Base-by-base conservation (phyloP, 352 stramenopile species). In the Hyaloperonospora brassicae region DNA sequence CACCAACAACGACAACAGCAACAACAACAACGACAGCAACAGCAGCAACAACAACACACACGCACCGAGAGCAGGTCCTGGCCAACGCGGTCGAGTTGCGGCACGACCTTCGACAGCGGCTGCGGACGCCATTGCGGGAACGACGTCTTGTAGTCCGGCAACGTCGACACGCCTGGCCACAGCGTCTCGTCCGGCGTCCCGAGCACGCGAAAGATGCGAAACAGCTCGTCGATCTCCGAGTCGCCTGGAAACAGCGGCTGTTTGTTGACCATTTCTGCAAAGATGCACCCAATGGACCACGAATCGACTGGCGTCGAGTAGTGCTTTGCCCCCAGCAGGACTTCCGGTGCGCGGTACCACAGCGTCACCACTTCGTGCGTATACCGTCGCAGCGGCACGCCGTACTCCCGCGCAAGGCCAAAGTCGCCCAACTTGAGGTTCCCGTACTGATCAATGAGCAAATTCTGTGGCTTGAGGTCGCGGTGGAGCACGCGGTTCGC, bases 141-240 rank as follows among this genome's bases (percentile, higher is more conserved):
- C 22, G 78, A 77, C 36, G 83, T 82, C 67, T 99, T 98, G 85
- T 97, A 99, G 70, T 99, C 97, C 1, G 95, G 96, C 35, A 99
- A 70, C 21, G 81, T 83, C 9, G 95, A 98, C 0, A 99, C 95
- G 31, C 96, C 96, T 3, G 94, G 94, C 97, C 97, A 99, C 17
- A 93, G 74, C 34, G 83, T 62, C 66, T 99, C 97, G 52, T 93
- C 96, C 0, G 97, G 97, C 9, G 97, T 99, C 24, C 97, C 97
- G 5, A 99, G 67, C 27, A 97, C 89, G 12, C 80, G 75, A 70
- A 99, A 99, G 53, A 99, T 99, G 43, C 98, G 97, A 70, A 98
- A 98, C 24, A 99, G 73, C 64, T 99, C 93, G 66, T 99, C 96
- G 66, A 99, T 98, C 73, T 99, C 97, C 23, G 92, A 98, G 65